These are phyloP conservation scores for Pyronema omphalodes DNA, from an alignment of 495 filamentous ascomycete species.

Conservation along the genomic window DNA sequence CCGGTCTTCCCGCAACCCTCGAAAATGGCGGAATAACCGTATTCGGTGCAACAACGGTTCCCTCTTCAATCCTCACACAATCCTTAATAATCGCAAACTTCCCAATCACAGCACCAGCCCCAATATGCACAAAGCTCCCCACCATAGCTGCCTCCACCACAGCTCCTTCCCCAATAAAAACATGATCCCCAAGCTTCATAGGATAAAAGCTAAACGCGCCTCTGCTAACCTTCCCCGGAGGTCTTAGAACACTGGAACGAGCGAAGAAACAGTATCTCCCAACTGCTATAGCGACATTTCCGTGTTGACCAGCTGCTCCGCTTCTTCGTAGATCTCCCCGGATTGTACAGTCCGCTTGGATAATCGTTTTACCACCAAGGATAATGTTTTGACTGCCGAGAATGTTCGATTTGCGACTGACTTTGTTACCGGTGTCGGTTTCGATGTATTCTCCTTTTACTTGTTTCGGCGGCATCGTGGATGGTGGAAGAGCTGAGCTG, in stretches of 20 bases:
- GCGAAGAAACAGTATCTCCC: constrained; percentile 78
- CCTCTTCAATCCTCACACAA: constrained; percentile 65
- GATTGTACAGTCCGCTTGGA: constrained; percentile 78
- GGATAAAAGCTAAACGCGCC: constrained; percentile 57
- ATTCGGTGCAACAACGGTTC: constrained; percentile 58
- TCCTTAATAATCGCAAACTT: constrained; percentile 84
- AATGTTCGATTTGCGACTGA: constrained; percentile 73
- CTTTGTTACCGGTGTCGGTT: constrained; percentile 98
- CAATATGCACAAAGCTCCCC: constrained; percentile 70
- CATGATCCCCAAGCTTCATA: constrained; percentile 80
- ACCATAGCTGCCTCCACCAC: constrained; percentile 62
- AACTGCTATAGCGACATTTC: constrained; percentile 58
- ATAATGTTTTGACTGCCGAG: constrained; percentile 95
- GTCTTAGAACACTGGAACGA: constrained; percentile 50
- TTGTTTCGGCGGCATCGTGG: constrained; percentile 51
- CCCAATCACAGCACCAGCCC: constrained; percentile 50
- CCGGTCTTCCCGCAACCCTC: constrained; percentile 68
- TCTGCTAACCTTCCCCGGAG: constrained; percentile 54
- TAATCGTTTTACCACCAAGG: constrained; percentile 86
- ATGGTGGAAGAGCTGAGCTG: background rate
- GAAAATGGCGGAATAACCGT: constrained; percentile 85
- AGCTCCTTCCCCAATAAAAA: constrained; percentile 58
- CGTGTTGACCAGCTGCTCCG: constrained; percentile 17
- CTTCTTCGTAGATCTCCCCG: constrained; percentile 70
- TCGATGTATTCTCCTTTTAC: constrained; percentile 87